A percentile compares a stretch with the other conserved stretches of the same genome.
These are phyloP conservation scores for Lunularia cruciata DNA, from an alignment of 225 moss, liverwort and hornwort species.

Conservation along the genomic window DNA sequence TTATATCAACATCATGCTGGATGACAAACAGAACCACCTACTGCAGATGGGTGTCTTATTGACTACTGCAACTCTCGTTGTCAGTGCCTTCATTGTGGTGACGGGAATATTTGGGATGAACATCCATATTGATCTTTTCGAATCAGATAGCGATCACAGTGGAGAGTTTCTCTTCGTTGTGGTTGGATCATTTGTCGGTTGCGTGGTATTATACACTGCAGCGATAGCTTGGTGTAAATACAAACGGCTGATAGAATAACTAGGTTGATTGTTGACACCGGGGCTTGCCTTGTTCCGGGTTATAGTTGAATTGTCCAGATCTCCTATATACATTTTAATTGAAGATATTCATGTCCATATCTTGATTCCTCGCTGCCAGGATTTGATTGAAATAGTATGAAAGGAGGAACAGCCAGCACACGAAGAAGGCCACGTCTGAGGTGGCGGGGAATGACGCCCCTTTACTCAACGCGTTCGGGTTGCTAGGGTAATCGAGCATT, in stretches of 20 bases:
- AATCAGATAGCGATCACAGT: slow-evolving; percentile 25
- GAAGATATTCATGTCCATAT: too few relatives aligned
- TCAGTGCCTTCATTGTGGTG: slow-evolving; percentile 87
- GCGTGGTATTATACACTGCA: slow-evolving; percentile 57
- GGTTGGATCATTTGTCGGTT: slow-evolving; percentile 54
- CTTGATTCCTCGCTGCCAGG: neutral
- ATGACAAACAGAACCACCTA: slow-evolving; percentile 97
- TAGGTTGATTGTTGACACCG: too few relatives aligned
- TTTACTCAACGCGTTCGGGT: neutral
- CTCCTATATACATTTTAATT: too few relatives aligned
- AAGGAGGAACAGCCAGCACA: neutral
- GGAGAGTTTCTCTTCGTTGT: slow-evolving; percentile 60
- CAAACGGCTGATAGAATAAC: slow-evolving; percentile 84
- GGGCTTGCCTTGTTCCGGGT: too few relatives aligned
- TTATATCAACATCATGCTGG: slow-evolving; percentile 98
- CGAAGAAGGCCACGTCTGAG: neutral
- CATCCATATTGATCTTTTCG: slow-evolving; percentile 66
- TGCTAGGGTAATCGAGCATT: neutral
- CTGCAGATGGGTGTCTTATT: slow-evolving; percentile 99
- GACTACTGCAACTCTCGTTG: slow-evolving; percentile 86
- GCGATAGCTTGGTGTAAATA: slow-evolving; percentile 92
- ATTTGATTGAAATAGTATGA: neutral
- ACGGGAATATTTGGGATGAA: slow-evolving; percentile 97
- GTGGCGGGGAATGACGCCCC: neutral
- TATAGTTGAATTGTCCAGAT: too few relatives aligned